Percentiles rank a stretch among this genome's conserved stretches.
These are phyloP conservation scores for Leucosporidium yakuticum DNA, from an alignment of 768 basidiomycete genomes.

Conservation along the genomic window DNA sequence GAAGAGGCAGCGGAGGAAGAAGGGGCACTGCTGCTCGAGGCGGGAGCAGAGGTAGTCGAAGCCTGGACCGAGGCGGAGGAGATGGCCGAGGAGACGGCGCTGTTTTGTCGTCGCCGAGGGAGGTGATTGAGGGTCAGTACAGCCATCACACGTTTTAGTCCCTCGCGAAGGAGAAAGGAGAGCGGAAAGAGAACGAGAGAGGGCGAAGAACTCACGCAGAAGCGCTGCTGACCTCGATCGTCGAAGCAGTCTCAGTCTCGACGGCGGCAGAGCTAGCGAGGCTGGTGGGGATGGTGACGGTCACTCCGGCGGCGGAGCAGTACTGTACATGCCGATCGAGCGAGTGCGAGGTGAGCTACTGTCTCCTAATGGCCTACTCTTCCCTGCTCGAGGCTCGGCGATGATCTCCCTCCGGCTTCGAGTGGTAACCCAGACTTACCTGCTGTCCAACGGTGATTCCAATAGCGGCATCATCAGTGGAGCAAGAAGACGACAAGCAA, in stretches of 20 bases:
- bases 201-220: no score
- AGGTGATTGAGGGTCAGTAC: background rate
- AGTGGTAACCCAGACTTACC: no score
- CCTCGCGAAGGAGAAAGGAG: no score
- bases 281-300: background rate
- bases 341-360: no score
- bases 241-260: background rate
- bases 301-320: background rate
- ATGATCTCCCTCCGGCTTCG: no score
- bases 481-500: background rate
- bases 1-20: background rate
- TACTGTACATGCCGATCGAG: background rate
- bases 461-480: background rate
- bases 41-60: no score
- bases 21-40: background rate
- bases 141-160: no score
- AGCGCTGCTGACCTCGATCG: background rate
- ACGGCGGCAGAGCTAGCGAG: background rate
- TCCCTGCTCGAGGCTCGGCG: no score
- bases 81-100: background rate
- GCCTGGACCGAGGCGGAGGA: background rate
- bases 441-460: background rate
- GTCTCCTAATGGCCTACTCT: no score
- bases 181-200: no score
- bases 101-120: background rate